A percentile compares a stretch with the other conserved stretches of the same genome.
Conservation (phyloP, 78 protist genomes). For the Cavenderia fasciculata region DNA sequence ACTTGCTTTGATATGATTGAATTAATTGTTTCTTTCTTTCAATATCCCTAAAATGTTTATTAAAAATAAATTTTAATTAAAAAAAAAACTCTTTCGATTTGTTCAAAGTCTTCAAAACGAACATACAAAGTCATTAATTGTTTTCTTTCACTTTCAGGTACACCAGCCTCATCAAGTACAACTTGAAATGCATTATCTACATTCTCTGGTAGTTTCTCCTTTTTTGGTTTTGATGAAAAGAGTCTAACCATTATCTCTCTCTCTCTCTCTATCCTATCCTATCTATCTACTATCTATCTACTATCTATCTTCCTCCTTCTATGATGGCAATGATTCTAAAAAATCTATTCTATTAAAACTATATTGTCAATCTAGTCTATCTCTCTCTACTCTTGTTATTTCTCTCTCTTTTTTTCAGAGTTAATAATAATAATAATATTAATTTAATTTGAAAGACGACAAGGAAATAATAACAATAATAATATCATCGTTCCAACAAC, state of each 20-base stretch:
- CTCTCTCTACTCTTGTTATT: no score
- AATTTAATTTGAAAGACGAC: no score
- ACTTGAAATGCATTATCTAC: constrained; percentile 52
- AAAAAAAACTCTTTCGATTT: background rate
- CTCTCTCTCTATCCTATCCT: no score
- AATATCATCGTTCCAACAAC: no score
- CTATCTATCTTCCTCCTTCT: no score
- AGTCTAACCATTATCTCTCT: constrained; percentile 7
- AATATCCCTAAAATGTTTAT: background rate
- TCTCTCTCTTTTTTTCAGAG: no score
- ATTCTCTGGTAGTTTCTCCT: constrained; percentile 6
- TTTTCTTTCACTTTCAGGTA: constrained; percentile 56
- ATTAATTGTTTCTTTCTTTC: constrained; percentile 64
- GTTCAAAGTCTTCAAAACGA: background rate
- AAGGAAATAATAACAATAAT: no score
- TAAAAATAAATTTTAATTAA: background rate
- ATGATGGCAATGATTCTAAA: no score
- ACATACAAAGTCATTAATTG: constrained; percentile 27
- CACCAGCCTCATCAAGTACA: constrained; percentile 49
- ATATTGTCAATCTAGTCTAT: no score
- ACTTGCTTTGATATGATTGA: constrained; percentile 46
- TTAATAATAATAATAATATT: no score
- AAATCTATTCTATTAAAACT: no score
- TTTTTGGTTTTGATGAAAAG: constrained; percentile 25
- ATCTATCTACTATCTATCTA: no score